Conservation (phyloP, 345 rosid species). For the Balakata baccata region DNA sequence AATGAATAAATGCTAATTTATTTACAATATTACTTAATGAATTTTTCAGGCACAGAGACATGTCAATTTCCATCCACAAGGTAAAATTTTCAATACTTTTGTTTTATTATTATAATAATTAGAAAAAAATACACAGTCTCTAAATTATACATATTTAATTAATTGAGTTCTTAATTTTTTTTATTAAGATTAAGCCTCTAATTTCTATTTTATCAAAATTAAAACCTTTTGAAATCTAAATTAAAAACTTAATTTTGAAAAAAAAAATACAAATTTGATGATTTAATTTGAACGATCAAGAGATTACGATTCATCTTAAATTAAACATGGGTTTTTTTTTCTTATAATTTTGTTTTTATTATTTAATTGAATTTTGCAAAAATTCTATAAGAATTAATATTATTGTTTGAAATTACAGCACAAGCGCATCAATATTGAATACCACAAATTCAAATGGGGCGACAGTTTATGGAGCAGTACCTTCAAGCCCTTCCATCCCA, state of each 20-base stretch:
- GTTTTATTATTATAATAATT: neutral
- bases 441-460: slow-evolving; percentile 65
- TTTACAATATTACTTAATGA: neutral
- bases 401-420: slow-evolving; percentile 36
- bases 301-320: neutral
- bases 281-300: too few relatives aligned
- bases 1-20: neutral
- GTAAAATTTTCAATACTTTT: slow-evolving; percentile 23
- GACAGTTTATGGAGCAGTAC: slow-evolving; percentile 58
- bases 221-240: too few relatives aligned
- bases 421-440: slow-evolving; percentile 59
- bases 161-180: neutral
- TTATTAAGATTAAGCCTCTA: too few relatives aligned
- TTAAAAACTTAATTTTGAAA: too few relatives aligned
- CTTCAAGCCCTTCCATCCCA: slow-evolving; percentile 41
- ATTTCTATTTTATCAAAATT: too few relatives aligned
- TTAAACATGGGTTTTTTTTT: neutral
- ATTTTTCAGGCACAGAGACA: slow-evolving; percentile 48
- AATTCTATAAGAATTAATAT: neutral
- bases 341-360: too few relatives aligned
- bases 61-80: slow-evolving; percentile 63
- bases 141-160: neutral
- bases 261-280: neutral
- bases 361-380: too few relatives aligned
- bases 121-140: too few relatives aligned